Conservation (phyloP, 805 yeast genomes). For the Teunomyces stri region DNA sequence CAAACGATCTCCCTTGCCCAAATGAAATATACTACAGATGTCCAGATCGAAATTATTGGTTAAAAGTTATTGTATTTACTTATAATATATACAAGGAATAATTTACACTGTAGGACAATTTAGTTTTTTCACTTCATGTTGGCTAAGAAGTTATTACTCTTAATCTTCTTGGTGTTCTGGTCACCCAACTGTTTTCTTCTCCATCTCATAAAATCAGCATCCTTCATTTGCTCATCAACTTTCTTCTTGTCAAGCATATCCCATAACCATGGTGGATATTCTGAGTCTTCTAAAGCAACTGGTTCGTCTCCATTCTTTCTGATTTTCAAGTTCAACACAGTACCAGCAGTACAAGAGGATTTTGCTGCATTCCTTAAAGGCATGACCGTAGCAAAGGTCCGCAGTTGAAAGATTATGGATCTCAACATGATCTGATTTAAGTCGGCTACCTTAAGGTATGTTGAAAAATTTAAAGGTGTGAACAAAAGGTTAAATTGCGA, state of each 20-base stretch:
- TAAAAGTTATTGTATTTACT: constrained; percentile 1
- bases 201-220: constrained; percentile 63
- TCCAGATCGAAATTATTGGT: constrained; percentile 8
- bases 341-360: constrained; percentile 69
- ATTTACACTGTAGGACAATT: not conserved
- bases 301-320: constrained; percentile 83
- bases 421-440: not conserved
- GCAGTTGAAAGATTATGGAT: constrained; percentile 1
- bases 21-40: constrained; percentile 15
- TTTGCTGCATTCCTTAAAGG: constrained; percentile 9
- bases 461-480: not conserved
- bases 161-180: constrained; percentile 66
- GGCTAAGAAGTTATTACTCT: constrained; percentile 73
- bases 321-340: constrained; percentile 67
- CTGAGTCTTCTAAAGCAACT: constrained; percentile 80
- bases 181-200: constrained; percentile 64
- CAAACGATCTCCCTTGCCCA: constrained; percentile 24
- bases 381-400: not conserved
- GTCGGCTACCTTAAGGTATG: no score
- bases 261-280: constrained; percentile 97
- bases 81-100: constrained; percentile 2
- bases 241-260: constrained; percentile 65
- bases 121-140: constrained; percentile 36
- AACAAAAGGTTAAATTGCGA: not conserved
- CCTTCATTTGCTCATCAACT: constrained; percentile 54